phyloP scores from a whole-genome alignment of 257 asterid genomes.

The Solanum arcanum region DNA sequence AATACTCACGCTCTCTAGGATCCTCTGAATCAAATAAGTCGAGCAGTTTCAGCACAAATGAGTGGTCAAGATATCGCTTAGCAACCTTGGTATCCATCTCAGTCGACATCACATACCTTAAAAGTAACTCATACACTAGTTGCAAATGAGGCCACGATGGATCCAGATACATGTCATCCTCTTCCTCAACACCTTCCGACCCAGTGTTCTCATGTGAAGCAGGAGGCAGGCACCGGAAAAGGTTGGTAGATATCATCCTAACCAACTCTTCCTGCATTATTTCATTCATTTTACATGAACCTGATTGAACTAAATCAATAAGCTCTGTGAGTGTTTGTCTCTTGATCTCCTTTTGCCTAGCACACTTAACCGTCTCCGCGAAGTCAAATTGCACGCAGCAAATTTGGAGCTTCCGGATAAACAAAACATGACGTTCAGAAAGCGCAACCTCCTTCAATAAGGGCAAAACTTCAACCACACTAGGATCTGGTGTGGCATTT shows the following conservation, averaged over 20 bases:
- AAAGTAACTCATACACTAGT: slow-evolving; percentile 56
- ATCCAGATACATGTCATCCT: slow-evolving; percentile 75
- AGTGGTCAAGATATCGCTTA: slow-evolving; percentile 76
- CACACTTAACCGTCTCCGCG: slow-evolving; percentile 41
- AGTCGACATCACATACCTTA: slow-evolving; percentile 54
- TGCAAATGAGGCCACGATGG: slow-evolving; percentile 91
- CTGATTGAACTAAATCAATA: slow-evolving; percentile 63
- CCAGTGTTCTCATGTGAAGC: slow-evolving; percentile 53
- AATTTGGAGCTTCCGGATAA: slow-evolving; percentile 56
- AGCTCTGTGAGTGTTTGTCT: slow-evolving; percentile 81
- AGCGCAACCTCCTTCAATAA: slow-evolving; percentile 60
- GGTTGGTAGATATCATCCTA: slow-evolving; percentile 60
- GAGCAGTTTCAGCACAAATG: slow-evolving; percentile 63
- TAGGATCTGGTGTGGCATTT: slow-evolving; percentile 33
- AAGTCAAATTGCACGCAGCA: slow-evolving; percentile 65
- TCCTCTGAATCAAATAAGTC: slow-evolving; percentile 85
- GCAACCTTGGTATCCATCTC: slow-evolving; percentile 74
- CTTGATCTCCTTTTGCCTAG: slow-evolving; percentile 80
- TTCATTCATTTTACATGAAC: slow-evolving; percentile 69
- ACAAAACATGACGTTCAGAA: slow-evolving; percentile 58
- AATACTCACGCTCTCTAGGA: slow-evolving; percentile 77
- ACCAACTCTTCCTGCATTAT: slow-evolving; percentile 81
- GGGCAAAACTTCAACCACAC: slow-evolving; percentile 64
- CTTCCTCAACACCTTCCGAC: slow-evolving; percentile 54
- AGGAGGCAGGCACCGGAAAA: slow-evolving; percentile 81